A percentile compares a stretch with the other conserved stretches of the same genome.
phyloP scores from a whole-genome alignment of 2,329 filamentous ascomycete species.

The Epichloe coenophiala region DNA sequence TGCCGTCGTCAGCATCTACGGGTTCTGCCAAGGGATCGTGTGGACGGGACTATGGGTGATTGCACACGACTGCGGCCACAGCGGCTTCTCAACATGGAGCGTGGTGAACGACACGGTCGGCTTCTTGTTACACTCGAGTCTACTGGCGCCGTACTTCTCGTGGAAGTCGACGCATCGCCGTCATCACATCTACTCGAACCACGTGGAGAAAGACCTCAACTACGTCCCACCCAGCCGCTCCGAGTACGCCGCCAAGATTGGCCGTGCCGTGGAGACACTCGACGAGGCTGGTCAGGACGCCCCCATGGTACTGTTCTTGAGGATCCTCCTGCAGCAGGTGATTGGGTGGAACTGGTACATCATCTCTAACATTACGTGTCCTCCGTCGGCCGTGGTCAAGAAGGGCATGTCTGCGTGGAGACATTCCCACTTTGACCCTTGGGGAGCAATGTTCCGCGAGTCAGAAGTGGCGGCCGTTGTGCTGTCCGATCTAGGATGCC shows the following conservation, averaged over 20 bases:
- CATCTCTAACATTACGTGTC: conserved; percentile 38
- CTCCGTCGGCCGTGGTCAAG: conserved; percentile 1
- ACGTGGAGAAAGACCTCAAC: conserved; percentile 40
- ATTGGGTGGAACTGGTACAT: conserved; percentile 53
- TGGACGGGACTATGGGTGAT: conserved; percentile 59
- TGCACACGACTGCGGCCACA: conserved; percentile 59
- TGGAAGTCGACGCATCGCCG: conserved; percentile 60
- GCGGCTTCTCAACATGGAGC: conserved; percentile 45
- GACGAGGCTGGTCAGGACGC: conserved; percentile 50
- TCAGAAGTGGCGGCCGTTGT: conserved; percentile 42
- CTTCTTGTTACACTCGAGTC: conserved; percentile 50
- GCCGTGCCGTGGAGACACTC: conserved; percentile 14
- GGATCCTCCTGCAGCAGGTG: conserved; percentile 48
- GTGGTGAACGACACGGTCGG: conserved; percentile 48
- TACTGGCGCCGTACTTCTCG: conserved; percentile 58
- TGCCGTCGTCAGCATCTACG: conserved; percentile 30
- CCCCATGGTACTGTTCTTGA: conserved; percentile 39
- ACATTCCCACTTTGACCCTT: conserved; percentile 46
- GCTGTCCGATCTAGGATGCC: conserved; percentile 46
- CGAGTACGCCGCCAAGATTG: neutral
- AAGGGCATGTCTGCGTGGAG: conserved; percentile 16
- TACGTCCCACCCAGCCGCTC: neutral
- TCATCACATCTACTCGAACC: conserved; percentile 55
- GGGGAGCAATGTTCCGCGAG: conserved; percentile 45
- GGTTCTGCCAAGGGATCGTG: conserved; percentile 50